Conservation (phyloP, 768 basidiomycete species). For the Tulasnella sp. region DNA sequence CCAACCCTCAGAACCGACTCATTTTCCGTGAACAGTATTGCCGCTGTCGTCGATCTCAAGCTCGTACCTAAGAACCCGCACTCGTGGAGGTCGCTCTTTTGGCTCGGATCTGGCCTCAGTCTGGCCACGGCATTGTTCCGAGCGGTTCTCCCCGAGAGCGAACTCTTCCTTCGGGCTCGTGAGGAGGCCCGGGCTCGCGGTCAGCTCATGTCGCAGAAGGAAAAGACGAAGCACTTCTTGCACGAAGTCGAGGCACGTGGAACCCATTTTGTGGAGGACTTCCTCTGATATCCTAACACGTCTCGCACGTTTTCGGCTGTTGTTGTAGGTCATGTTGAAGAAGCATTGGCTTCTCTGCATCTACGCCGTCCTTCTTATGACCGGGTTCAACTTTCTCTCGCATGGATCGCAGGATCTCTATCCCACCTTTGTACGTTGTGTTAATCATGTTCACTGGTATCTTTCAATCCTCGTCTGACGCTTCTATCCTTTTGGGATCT, state of each 20-base stretch:
- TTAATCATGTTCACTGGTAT: background rate
- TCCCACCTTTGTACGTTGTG: constrained; percentile 55
- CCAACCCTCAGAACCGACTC: background rate
- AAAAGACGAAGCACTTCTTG: constrained; percentile 40
- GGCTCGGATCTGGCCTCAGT: constrained; percentile 30
- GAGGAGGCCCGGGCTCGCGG: constrained; percentile 24
- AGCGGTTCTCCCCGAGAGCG: constrained; percentile 30
- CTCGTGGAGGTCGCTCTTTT: constrained; percentile 31
- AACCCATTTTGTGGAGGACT: too few relatives aligned
- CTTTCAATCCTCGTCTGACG: background rate
- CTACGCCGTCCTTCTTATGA: constrained; percentile 59
- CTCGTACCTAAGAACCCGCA: constrained; percentile 25
- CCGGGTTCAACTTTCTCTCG: constrained; percentile 32
- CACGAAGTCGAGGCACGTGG: constrained; percentile 40
- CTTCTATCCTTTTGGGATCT: too few relatives aligned
- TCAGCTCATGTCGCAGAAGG: constrained; percentile 12
- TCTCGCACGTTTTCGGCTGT: too few relatives aligned
- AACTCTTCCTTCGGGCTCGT: constrained; percentile 26
- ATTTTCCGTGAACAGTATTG: constrained; percentile 36
- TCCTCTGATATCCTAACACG: too few relatives aligned
- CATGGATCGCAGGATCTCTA: constrained; percentile 72
- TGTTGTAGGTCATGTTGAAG: constrained; percentile 50
- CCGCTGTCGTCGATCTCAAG: constrained; percentile 65
- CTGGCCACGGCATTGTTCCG: constrained; percentile 31
- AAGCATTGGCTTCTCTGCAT: constrained; percentile 72